phyloP scores from a whole-genome alignment of 2,329 filamentous ascomycete genomes.

The Pseudogymnoascus sp. region DNA sequence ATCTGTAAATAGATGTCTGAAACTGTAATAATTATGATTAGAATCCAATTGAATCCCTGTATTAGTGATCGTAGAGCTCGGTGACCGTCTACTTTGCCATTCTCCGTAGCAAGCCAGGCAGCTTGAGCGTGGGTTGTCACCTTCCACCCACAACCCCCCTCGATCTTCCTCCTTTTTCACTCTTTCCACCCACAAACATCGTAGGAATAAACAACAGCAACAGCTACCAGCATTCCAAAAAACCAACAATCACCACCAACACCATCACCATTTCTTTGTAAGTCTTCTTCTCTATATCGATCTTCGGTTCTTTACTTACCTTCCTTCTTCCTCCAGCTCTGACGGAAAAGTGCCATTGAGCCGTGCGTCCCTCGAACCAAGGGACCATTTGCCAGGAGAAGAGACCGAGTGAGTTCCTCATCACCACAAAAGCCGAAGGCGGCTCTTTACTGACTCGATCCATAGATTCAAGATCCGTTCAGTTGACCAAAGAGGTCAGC shows the following conservation, averaged over 20 bases:
- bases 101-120: background rate
- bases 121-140: background rate
- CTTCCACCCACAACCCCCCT: background rate
- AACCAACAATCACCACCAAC: background rate
- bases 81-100: background rate
- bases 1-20: background rate
- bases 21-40: background rate
- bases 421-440: background rate
- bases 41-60: background rate
- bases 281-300: background rate
- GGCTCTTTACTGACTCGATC: background rate
- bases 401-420: background rate
- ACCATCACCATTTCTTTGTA: background rate
- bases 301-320: background rate
- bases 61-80: background rate
- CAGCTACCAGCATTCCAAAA: background rate
- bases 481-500: slow-evolving; percentile 3
- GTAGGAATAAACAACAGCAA: background rate
- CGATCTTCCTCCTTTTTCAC: background rate
- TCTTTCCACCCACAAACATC: background rate
- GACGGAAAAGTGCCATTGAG: background rate
- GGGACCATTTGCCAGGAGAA: background rate
- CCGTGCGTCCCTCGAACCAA: slow-evolving; percentile 4
- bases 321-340: background rate
- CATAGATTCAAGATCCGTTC: background rate